Evolutionary conservation across 1,284 basidiomycete species (phyloP).

Genomic region (Bondarzewia mesenterica): DNA sequence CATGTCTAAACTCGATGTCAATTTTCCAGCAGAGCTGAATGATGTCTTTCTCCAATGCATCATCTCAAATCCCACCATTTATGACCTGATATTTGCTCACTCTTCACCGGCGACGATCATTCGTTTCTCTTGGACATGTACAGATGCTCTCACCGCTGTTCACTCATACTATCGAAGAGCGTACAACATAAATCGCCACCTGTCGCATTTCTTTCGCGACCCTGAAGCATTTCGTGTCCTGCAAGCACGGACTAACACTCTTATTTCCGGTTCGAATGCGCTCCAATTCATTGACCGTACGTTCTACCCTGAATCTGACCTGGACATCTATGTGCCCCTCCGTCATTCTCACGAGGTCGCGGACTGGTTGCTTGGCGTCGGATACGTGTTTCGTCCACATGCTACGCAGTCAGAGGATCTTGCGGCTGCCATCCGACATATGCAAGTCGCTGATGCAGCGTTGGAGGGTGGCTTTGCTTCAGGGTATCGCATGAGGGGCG

Average conservation of each 20-base stretch:
- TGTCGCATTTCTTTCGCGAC: constrained; percentile 20
- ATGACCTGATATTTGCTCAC: background rate
- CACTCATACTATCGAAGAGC: constrained; percentile 8
- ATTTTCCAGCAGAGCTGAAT: background rate
- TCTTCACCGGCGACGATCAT: background rate
- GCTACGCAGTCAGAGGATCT: background rate
- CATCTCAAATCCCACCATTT: background rate
- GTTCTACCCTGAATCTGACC: constrained; percentile 35
- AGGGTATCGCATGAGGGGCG: background rate
- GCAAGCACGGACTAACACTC: constrained; percentile 31
- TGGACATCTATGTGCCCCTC: constrained; percentile 36
- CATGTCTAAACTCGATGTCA: background rate
- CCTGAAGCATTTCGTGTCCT: constrained; percentile 33
- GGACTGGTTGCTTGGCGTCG: background rate
- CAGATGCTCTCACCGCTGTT: background rate
- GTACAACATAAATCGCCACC: constrained; percentile 20
- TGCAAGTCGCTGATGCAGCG: background rate
- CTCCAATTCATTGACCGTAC: constrained; percentile 40
- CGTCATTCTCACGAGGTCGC: background rate
- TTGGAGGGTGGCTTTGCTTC: background rate
- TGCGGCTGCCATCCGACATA: background rate
- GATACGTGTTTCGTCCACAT: background rate
- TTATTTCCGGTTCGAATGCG: constrained; percentile 45
- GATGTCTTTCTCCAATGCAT: background rate
- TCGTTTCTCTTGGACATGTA: background rate